phyloP scores from a whole-genome alignment of 805 yeast species.

The Candida nonsorbophila region DNA sequence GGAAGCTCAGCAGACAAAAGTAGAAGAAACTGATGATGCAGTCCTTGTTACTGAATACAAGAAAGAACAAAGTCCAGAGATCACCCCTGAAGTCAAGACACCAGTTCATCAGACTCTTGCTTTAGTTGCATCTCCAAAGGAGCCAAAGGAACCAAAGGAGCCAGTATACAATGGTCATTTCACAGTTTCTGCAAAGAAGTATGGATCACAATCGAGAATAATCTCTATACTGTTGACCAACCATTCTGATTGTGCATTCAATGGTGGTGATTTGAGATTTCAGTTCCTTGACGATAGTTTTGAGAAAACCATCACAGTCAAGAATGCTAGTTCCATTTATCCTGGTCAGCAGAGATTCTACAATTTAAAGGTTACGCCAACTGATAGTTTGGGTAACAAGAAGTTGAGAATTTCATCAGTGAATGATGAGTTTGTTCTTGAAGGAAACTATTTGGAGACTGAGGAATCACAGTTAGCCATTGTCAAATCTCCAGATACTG shows the following conservation, averaged over 20 bases:
- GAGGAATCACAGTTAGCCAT: constrained; percentile 3
- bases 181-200: constrained; percentile 14
- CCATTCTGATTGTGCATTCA: constrained; percentile 14
- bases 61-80: background rate
- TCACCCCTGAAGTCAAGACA: background rate
- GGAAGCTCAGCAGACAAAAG: constrained; percentile 1
- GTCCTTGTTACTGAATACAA: background rate
- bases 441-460: constrained; percentile 4
- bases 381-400: constrained; percentile 11
- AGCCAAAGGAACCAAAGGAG: background rate
- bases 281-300: constrained; percentile 15
- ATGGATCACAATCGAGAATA: constrained; percentile 12
- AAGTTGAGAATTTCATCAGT: constrained; percentile 14
- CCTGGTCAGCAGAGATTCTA: constrained; percentile 22
- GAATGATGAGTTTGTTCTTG: constrained; percentile 9
- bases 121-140: background rate
- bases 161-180: background rate
- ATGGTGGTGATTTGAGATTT: constrained; percentile 24
- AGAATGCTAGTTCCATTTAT: constrained; percentile 17
- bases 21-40: background rate
- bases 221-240: constrained; percentile 20
- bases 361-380: constrained; percentile 17
- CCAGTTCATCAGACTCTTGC: no score
- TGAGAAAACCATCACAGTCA: constrained; percentile 14
- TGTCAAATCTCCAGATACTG: background rate